Evolutionary conservation across 208 protist species (phyloP).

Genomic region (Phytomonas sp.): DNA sequence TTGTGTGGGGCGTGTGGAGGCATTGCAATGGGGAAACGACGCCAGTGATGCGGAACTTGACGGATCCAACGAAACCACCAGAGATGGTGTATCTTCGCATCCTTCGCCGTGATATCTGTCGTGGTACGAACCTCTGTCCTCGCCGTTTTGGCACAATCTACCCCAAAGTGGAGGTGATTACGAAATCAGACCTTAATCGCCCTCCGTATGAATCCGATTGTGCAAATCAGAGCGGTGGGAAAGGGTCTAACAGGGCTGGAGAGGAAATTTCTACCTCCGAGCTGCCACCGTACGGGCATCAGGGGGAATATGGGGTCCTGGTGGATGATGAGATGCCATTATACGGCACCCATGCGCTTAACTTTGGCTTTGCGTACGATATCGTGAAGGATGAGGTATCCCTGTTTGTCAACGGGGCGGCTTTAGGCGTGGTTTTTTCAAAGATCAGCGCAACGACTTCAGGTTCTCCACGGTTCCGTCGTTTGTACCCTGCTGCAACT

Average conservation of each 20-base stretch:
- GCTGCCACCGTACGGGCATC: background rate
- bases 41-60: background rate
- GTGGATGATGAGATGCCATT: background rate
- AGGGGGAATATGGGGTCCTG: background rate
- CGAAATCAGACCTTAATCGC: background rate
- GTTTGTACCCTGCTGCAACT: background rate
- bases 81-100: background rate
- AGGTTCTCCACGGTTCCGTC: background rate
- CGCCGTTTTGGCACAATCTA: background rate
- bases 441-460: background rate
- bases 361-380: slow-evolving; percentile 19
- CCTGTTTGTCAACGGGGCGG: slow-evolving; percentile 30
- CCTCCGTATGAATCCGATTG: background rate
- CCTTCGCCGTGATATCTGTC: background rate
- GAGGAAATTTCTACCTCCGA: background rate
- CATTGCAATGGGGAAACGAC: background rate
- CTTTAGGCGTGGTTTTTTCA: slow-evolving; percentile 15
- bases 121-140: background rate
- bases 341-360: slow-evolving; percentile 10
- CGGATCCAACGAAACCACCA: background rate
- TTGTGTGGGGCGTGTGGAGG: background rate
- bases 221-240: background rate
- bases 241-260: background rate
- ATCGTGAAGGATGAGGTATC: slow-evolving; percentile 10
- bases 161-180: background rate